Evolutionary conservation across 495 filamentous ascomycete genomes (phyloP), one percentile per base, ranked within the genome.

Genomic region (Hypoxylon lenormandii): DNA sequence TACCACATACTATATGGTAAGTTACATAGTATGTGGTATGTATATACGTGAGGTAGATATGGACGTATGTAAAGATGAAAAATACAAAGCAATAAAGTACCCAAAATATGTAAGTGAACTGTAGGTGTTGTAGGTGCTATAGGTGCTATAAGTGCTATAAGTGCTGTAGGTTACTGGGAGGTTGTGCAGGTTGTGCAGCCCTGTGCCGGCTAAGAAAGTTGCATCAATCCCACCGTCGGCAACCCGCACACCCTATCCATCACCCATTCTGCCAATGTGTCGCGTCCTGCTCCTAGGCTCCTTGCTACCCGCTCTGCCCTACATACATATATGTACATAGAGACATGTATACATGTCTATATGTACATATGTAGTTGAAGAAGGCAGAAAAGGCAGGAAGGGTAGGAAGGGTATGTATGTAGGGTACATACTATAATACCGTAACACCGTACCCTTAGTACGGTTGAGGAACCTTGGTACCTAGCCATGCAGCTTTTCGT

Each of bases 141-240:
- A 38, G 13, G n/a, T n/a, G n/a, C n/a, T n/a, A n/a, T n/a, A n/a
- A n/a, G n/a, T n/a, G n/a, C n/a, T n/a, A n/a, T n/a, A n/a, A n/a
- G 36, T 38, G 13, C 36, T 38, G 36, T n/a, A 38, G 13, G 36
- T 2, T 42, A 16, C 15, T 42, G 38, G 38, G 13, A 42, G 38
- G 36, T 37, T 11, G 36, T 42, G 46, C 18, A 45, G 11, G 37
- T 46, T 30, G 45, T 66, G 68, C 68, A 71, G 68, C 68, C 68
- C 62, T 71, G 68, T 71, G 58, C 62, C 68, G 68, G 48, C 42
- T 63, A 37, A 37, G 47, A 22, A 51, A 59, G 62, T 62, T 19
- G 40, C 58, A 71, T 66, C 61, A 42, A 71, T 70, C 61, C 61
- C 22, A 65, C 66, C 54, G 60, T 42, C 42, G 15, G 28, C 21